A percentile compares a stretch with the other conserved stretches of the same genome.
Conservation (phyloP, 805 yeast genomes). For the Dipodascopsis uninucleata region DNA sequence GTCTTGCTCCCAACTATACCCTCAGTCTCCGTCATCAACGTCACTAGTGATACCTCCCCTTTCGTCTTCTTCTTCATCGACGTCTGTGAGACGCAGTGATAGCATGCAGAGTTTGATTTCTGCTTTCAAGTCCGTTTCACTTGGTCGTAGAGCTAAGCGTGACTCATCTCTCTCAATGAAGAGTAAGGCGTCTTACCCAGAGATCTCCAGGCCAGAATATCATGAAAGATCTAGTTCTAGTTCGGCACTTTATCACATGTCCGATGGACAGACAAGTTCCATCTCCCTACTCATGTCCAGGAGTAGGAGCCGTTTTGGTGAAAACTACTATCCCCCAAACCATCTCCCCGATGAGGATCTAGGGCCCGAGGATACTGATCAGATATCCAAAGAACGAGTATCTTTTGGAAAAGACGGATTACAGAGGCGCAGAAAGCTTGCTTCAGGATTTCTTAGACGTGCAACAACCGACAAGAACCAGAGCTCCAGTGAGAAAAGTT, state of each 20-base stretch:
- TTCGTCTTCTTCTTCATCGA: background rate
- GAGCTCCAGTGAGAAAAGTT: constrained; percentile 1
- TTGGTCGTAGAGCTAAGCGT: background rate
- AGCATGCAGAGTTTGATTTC: constrained; percentile 1
- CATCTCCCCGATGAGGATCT: too few relatives aligned
- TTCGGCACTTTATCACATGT: background rate
- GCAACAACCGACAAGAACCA: constrained; percentile 8
- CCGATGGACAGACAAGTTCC: constrained; percentile 3
- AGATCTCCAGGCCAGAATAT: background rate
- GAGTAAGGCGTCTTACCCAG: background rate
- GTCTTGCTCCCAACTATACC: too few relatives aligned
- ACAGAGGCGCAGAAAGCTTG: constrained; percentile 17
- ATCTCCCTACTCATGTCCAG: constrained; percentile 5
- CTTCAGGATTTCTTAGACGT: constrained; percentile 15
- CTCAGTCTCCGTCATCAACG: too few relatives aligned
- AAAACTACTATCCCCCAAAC: too few relatives aligned
- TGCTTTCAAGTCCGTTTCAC: constrained; percentile 1
- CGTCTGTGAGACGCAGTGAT: constrained; percentile 1
- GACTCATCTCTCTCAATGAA: constrained; percentile 3
- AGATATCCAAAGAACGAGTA: background rate
- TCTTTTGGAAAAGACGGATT: background rate
- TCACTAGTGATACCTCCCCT: too few relatives aligned
- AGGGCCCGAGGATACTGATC: too few relatives aligned
- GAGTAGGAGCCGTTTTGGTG: background rate
- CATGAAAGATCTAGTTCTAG: background rate